A percentile compares a stretch with the other conserved stretches of the same genome.
Conservation (phyloP, 768 basidiomycete genomes). For the Rhizopogon vinicolor region DNA sequence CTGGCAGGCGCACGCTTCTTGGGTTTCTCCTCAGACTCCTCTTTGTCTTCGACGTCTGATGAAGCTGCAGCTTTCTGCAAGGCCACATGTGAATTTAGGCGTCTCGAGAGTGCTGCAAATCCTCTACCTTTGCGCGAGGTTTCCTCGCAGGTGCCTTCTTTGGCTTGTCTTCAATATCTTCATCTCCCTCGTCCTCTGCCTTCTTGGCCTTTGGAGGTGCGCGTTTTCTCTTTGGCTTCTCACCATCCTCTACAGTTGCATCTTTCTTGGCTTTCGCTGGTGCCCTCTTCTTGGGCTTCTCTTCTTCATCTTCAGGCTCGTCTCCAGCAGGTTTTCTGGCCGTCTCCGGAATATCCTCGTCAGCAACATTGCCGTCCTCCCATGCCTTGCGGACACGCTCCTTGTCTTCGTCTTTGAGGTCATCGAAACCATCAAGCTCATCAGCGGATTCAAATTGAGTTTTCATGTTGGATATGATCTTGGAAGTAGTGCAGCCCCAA, state of each 20-base stretch:
- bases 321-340: conserved; percentile 56
- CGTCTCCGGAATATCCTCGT: conserved; percentile 76
- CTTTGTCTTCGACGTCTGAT: conserved; percentile 25
- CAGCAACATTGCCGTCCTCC: conserved; percentile 72
- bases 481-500: conserved; percentile 81
- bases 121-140: conserved; percentile 29
- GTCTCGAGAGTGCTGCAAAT: not conserved
- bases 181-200: conserved; percentile 30
- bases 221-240: conserved; percentile 32
- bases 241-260: conserved; percentile 28
- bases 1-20: conserved; percentile 44
- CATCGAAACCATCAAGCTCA: conserved; percentile 86
- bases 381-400: conserved; percentile 67
- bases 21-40: conserved; percentile 39
- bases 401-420: conserved; percentile 64
- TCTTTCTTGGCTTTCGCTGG: conserved; percentile 34
- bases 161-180: conserved; percentile 24
- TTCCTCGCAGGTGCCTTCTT: conserved; percentile 31
- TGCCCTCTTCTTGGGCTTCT: conserved; percentile 53
- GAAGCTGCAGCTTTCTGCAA: conserved; percentile 22
- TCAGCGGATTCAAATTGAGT: conserved; percentile 47
- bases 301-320: conserved; percentile 42
- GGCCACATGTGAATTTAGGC: conserved; percentile 4
- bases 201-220: conserved; percentile 26
- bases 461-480: conserved; percentile 71